Percentiles rank a stretch among this genome's conserved stretches.
Conservation (phyloP, 177 flowering plant genomes). For the Tripterygium wilfordii region DNA sequence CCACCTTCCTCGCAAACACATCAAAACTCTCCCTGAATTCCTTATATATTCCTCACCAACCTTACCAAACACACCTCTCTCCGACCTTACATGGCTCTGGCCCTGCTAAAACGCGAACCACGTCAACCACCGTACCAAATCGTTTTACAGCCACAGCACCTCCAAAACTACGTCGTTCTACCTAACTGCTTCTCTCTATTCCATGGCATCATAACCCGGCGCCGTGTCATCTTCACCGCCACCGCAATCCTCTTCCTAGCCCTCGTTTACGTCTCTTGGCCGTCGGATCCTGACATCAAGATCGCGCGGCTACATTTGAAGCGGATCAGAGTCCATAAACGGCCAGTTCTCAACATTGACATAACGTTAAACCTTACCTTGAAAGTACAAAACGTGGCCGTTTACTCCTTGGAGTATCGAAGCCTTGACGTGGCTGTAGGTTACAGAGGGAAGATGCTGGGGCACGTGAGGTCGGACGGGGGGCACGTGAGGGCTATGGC, state of each 20-base stretch:
- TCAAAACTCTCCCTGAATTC: no score
- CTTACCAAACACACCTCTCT: no score
- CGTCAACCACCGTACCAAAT: slow-evolving; percentile 1
- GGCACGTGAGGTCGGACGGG: slow-evolving; percentile 38
- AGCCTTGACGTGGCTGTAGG: slow-evolving; percentile 43
- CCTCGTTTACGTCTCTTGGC: slow-evolving; percentile 51
- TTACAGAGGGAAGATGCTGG: slow-evolving; percentile 62
- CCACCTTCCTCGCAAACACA: no score
- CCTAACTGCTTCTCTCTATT: slow-evolving; percentile 20
- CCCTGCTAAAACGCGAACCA: no score
- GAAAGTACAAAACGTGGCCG: slow-evolving; percentile 45
- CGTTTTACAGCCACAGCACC: slow-evolving; percentile 15
- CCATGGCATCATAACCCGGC: slow-evolving; percentile 3
- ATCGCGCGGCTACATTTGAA: slow-evolving; percentile 41
- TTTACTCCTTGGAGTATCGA: slow-evolving; percentile 50
- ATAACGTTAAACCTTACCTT: slow-evolving; percentile 40
- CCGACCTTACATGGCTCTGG: no score
- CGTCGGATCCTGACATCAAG: slow-evolving; percentile 58
- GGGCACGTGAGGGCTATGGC: slow-evolving; percentile 49
- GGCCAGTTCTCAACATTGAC: slow-evolving; percentile 48
- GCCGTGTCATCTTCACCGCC: slow-evolving; percentile 8
- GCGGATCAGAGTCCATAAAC: slow-evolving; percentile 31
- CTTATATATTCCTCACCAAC: no score
- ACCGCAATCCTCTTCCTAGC: slow-evolving; percentile 20
- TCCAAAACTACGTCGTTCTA: slow-evolving; percentile 43